phyloP scores from a whole-genome alignment of 371 early-diverging fungal species.

The Mucor saturninus region DNA sequence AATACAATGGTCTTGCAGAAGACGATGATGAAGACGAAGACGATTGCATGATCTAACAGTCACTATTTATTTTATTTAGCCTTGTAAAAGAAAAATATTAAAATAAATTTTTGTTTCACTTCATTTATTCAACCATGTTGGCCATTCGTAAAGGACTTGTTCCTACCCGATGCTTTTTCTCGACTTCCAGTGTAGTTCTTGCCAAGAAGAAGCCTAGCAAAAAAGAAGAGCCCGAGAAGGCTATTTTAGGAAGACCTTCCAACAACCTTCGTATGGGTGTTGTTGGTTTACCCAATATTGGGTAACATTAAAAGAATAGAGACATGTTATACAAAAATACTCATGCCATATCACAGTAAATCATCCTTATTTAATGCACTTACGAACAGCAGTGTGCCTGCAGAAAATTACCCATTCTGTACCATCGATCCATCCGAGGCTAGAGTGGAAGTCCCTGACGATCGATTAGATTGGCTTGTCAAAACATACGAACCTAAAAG shows the following conservation, averaged over 20 bases:
- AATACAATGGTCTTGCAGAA: background rate
- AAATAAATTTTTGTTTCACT: background rate
- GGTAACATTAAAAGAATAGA: slow-evolving; percentile 38
- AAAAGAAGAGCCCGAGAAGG: slow-evolving; percentile 28
- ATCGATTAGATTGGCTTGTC: slow-evolving; percentile 77
- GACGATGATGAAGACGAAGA: slow-evolving; percentile 8
- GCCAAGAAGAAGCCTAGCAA: slow-evolving; percentile 25
- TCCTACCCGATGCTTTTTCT: background rate
- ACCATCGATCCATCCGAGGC: slow-evolving; percentile 86
- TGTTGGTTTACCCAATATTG: slow-evolving; percentile 97
- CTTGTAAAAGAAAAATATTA: background rate
- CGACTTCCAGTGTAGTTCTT: background rate
- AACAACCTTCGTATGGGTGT: slow-evolving; percentile 94
- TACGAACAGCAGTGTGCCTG: slow-evolving; percentile 82
- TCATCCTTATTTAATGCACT: slow-evolving; percentile 90
- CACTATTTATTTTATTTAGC: background rate
- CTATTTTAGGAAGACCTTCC: slow-evolving; percentile 66
- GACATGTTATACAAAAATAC: background rate
- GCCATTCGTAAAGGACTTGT: background rate
- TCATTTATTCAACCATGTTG: slow-evolving; percentile 2
- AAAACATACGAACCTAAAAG: slow-evolving; percentile 69
- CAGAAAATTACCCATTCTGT: slow-evolving; percentile 80
- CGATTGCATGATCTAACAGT: slow-evolving; percentile 2
- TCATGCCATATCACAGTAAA: slow-evolving; percentile 57
- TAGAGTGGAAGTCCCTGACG: slow-evolving; percentile 82